These are phyloP conservation scores for Cryptosporidium andersoni DNA, from an alignment of 169 alveolate genomes.

Conservation along the genomic window DNA sequence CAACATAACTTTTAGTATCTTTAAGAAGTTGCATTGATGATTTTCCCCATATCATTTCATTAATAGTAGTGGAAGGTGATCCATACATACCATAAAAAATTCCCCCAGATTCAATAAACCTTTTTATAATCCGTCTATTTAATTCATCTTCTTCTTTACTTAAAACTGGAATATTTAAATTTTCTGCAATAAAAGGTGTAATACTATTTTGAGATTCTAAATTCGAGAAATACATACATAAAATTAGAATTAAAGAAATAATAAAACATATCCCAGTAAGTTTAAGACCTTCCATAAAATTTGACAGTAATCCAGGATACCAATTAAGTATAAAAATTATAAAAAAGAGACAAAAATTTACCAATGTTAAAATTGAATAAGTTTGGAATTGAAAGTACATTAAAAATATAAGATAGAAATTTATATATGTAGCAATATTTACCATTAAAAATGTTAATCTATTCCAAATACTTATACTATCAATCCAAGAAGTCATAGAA, in stretches of 20 bases:
- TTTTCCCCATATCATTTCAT: conserved; percentile 48
- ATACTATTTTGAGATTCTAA: conserved; percentile 11
- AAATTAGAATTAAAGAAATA: conserved; percentile 6
- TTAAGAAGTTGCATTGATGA: conserved; percentile 20
- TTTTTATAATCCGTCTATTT: conserved; percentile 49
- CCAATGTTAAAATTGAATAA: conserved; percentile 18
- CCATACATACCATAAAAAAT: conserved; percentile 14
- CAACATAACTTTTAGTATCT: conserved; percentile 26
- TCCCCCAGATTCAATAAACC: conserved; percentile 64
- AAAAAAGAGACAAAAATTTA: conserved; percentile 7
- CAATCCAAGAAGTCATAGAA: conserved; percentile 38
- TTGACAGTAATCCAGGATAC: conserved; percentile 53
- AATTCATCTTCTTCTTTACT: conserved; percentile 43
- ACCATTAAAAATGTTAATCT: conserved; percentile 47
- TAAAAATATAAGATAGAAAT: conserved; percentile 18
- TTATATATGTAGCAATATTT: conserved; percentile 10
- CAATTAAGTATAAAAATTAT: conserved; percentile 25
- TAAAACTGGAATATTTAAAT: conserved; percentile 24
- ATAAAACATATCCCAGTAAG: conserved; percentile 18
- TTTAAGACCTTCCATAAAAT: conserved; percentile 30
- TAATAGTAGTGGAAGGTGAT: conserved; percentile 58
- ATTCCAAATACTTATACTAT: conserved; percentile 49
- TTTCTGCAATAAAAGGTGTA: conserved; percentile 7
- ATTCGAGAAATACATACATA: conserved; percentile 28
- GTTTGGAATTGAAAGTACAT: conserved; percentile 21